Evolutionary conservation across 2,329 filamentous ascomycete species (phyloP).

Genomic region (Fusarium continuum): DNA sequence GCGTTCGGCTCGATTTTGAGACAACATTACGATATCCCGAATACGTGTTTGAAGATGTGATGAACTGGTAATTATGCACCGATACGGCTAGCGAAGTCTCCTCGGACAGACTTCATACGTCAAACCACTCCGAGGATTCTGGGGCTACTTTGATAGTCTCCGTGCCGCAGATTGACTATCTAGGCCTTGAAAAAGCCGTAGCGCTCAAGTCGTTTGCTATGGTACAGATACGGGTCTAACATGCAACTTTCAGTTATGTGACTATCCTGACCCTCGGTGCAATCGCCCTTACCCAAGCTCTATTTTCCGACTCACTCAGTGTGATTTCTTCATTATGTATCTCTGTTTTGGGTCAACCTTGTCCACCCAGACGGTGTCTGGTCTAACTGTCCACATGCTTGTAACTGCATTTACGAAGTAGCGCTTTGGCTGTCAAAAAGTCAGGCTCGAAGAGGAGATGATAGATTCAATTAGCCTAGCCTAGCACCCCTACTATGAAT

Average conservation of each 20-base stretch:
- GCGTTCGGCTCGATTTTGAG: slow-evolving; percentile 58
- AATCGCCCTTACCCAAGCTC: slow-evolving; percentile 1
- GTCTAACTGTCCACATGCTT: no score
- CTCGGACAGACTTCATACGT: slow-evolving; percentile 54
- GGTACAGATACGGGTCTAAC: slow-evolving; percentile 75
- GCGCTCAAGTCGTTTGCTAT: slow-evolving; percentile 62
- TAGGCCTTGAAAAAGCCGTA: slow-evolving; percentile 69
- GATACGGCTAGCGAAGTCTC: slow-evolving; percentile 65
- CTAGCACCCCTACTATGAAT: no score
- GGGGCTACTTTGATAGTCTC: slow-evolving; percentile 66
- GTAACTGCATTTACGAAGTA: no score
- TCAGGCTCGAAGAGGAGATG: no score
- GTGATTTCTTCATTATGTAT: neutral
- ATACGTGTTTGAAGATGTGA: slow-evolving; percentile 44
- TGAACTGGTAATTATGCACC: slow-evolving; percentile 39
- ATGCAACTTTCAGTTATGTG: slow-evolving; percentile 46
- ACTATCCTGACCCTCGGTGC: neutral
- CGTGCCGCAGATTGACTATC: slow-evolving; percentile 68
- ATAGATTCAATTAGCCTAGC: no score
- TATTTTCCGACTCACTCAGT: neutral
- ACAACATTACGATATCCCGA: slow-evolving; percentile 48
- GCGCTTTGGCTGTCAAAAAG: no score
- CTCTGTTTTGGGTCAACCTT: no score
- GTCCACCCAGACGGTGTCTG: no score
- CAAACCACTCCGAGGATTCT: slow-evolving; percentile 61